A percentile compares a stretch with the other conserved stretches of the same genome.
Evolutionary conservation across 202 grass and related monocot genomes (phyloP).

Genomic region (Cymbopogon flexuosus): DNA sequence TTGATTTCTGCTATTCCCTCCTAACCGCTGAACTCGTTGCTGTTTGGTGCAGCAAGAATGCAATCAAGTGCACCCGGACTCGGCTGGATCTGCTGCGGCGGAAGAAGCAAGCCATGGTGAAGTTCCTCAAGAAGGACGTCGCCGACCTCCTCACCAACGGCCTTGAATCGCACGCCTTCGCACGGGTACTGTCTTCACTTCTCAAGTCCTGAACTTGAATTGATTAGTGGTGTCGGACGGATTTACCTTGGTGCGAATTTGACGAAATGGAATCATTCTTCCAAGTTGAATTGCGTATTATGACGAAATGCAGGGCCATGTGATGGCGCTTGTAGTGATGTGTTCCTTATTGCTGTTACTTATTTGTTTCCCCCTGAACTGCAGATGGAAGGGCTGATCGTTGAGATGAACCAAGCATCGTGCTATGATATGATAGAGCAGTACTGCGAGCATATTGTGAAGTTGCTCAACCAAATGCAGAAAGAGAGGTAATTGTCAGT

Average conservation of each 20-base stretch:
- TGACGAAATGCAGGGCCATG: neutral
- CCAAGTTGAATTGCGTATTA: neutral
- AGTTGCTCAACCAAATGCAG: conserved; percentile 65
- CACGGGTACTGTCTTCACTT: conserved; percentile 50
- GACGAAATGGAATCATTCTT: neutral
- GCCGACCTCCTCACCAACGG: conserved; percentile 64
- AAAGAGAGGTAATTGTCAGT: conserved; percentile 64
- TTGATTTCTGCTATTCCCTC: neutral
- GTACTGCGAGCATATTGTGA: conserved; percentile 65
- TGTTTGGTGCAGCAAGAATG: conserved; percentile 56
- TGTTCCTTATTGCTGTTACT: conserved; percentile 22
- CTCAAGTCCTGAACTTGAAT: neutral
- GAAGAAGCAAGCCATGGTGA: conserved; percentile 83
- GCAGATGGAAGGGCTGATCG: conserved; percentile 74
- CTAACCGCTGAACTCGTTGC: neutral
- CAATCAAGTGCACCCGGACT: conserved; percentile 69
- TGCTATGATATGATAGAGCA: conserved; percentile 87
- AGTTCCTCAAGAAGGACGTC: conserved; percentile 85
- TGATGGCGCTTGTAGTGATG: no score
- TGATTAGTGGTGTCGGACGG: no score
- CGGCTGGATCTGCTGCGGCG: conserved; percentile 64
- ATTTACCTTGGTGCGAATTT: no score
- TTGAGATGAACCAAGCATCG: conserved; percentile 77
- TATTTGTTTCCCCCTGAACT: neutral
- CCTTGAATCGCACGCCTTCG: conserved; percentile 59